Evolutionary conservation across 202 grass and related monocot genomes (phyloP), one percentile per base, ranked within the genome.

Genomic region (Elaeis oleifera): DNA sequence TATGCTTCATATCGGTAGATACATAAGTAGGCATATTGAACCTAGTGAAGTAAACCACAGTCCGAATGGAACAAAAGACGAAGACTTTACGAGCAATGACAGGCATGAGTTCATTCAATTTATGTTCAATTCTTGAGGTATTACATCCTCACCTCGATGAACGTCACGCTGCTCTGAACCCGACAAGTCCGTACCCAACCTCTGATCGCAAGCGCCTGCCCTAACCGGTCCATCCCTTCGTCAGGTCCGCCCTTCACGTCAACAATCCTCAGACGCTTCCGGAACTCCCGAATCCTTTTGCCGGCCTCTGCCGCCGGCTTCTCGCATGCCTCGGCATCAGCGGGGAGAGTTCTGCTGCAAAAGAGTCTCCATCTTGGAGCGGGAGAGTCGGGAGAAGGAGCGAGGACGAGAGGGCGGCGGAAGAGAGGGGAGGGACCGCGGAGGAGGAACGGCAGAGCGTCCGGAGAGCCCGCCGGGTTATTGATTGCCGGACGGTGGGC

Each of bases 161-260:
- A 96, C 8, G 92, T 97, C 73, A 97, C 84, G 20, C 81, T 86
- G 74, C 88, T 97, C 68, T 97, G 92, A 48, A 79, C 88, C 49
- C 92, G 84, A 79, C 92, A 97, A 49, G 92, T 97, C 57, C 92
- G 81, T 28, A 91, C 81, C 92, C 88, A 97, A 0, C 92, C 92
- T 70, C 92, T 89, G 57, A 91, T 64, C 32, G 67, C 54, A 27
- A 97, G 80, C 39, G 72, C 61, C 77, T 85, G 80, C 36, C 87
- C 88, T 16, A 97, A 65, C 84, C 79, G 83, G 7, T 67, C 71
- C 28, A 77, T 23, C 19, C 92, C 92, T 64, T 91, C 76, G 39
- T 86, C 84, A 26, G 68, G 71, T 23, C 84, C 82, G 5, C 82
- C 88, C 68, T 91, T 97, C 25, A 97, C 84, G 39, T 89, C 82